phyloP scores from a whole-genome alignment of 352 stramenopile genomes.

The Globisporangium nunn region DNA sequence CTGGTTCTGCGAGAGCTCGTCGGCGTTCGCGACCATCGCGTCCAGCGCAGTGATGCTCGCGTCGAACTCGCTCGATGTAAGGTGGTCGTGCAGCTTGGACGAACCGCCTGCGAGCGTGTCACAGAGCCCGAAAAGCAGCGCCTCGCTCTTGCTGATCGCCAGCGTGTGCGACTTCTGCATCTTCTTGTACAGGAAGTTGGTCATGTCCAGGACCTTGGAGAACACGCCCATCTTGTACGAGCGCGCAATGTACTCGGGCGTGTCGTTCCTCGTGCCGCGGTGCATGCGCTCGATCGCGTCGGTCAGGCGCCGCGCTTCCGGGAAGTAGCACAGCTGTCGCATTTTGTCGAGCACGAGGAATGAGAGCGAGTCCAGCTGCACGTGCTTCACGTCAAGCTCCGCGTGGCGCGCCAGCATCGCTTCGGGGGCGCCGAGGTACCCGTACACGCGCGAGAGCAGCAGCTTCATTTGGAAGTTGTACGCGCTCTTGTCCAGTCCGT shows the following conservation, averaged over 20 bases:
- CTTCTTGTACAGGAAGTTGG: constrained; percentile 55
- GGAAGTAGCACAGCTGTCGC: constrained; percentile 49
- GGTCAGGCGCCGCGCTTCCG: constrained; percentile 40
- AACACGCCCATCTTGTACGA: constrained; percentile 80
- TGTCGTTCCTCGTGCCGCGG: constrained; percentile 47
- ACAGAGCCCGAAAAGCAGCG: constrained; percentile 47
- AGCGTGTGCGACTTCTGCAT: constrained; percentile 77
- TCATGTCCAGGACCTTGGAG: constrained; percentile 84
- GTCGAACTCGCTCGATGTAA: constrained; percentile 33
- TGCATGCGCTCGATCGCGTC: constrained; percentile 51
- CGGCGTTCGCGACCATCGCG: constrained; percentile 23
- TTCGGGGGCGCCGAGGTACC: constrained; percentile 52
- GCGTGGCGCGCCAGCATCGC: constrained; percentile 60
- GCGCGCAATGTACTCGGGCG: constrained; percentile 71
- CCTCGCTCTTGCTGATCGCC: constrained; percentile 53
- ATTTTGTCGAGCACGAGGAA: constrained; percentile 83
- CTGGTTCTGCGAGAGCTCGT: constrained; percentile 63
- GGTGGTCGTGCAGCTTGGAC: constrained; percentile 39
- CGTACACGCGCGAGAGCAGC: constrained; percentile 74
- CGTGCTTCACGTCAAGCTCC: constrained; percentile 82
- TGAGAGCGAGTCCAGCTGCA: constrained; percentile 80
- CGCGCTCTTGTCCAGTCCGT: constrained; percentile 63
- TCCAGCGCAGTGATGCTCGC: constrained; percentile 30
- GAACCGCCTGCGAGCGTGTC: constrained; percentile 34
- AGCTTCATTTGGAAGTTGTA: constrained; percentile 91